Percentiles rank a stretch among this genome's conserved stretches.
Conservation (phyloP, 768 basidiomycete species). For the Russula vinacea region DNA sequence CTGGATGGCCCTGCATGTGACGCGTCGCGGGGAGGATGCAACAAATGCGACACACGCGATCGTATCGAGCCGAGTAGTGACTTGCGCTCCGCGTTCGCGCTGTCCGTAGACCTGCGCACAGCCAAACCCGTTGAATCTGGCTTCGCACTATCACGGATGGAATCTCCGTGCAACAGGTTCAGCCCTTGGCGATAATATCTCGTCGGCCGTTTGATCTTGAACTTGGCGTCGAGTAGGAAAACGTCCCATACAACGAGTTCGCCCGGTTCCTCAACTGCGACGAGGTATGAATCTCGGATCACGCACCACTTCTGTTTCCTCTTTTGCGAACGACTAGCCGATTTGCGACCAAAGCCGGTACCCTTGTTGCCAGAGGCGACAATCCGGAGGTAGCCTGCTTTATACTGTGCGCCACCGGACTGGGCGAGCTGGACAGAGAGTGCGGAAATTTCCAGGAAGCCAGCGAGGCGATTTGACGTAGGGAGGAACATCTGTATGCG, state of each 20-base stretch:
- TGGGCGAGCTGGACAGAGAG: conserved; percentile 77
- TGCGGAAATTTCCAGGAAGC: conserved; percentile 90
- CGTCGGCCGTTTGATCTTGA: conserved; percentile 85
- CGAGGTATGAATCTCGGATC: conserved; percentile 87
- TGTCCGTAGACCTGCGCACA: conserved; percentile 30
- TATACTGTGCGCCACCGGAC: conserved; percentile 83
- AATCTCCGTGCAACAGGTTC: conserved; percentile 51
- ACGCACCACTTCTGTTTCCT: conserved; percentile 84
- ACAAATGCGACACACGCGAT: conserved; percentile 35
- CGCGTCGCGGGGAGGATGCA: conserved; percentile 10
- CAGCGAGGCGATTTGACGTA: conserved; percentile 80
- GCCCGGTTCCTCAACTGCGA: conserved; percentile 81
- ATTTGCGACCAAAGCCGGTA: conserved; percentile 62
- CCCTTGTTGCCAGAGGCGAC: conserved; percentile 51
- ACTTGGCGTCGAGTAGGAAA: conserved; percentile 86
- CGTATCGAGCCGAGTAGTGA: conserved; percentile 46
- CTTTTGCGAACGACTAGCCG: conserved; percentile 54
- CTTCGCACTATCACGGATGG: conserved; percentile 30
- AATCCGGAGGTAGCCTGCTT: conserved; percentile 78
- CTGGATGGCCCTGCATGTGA: conserved; percentile 11
- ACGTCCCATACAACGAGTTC: conserved; percentile 93
- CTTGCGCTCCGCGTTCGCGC: conserved; percentile 35
- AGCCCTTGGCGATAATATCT: conserved; percentile 86
- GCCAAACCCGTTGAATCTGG: conserved; percentile 1
- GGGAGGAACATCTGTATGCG: conserved; percentile 86